phyloP scores from a whole-genome alignment of 192 early-diverging fungal species.

The Coemansia sp. region DNA sequence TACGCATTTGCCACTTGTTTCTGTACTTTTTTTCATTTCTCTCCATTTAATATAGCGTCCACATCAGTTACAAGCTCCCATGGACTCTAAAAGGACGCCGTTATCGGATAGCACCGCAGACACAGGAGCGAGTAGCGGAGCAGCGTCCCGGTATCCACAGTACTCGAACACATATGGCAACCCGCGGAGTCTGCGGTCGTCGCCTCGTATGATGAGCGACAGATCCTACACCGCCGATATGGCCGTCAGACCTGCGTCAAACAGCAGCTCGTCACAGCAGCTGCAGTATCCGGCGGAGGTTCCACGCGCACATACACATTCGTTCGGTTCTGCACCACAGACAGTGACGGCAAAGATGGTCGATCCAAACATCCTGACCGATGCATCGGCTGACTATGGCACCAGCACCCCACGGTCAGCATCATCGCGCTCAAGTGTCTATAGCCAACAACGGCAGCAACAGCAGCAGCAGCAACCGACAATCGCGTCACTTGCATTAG shows the following conservation, averaged over 20 bases:
- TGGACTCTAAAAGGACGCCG: background rate
- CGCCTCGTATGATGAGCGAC: constrained; percentile 2
- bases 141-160: background rate
- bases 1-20: background rate
- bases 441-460: constrained; percentile 14
- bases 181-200: constrained; percentile 1
- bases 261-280: background rate
- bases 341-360: constrained; percentile 44
- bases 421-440: constrained; percentile 5
- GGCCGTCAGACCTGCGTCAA: background rate
- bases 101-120: background rate
- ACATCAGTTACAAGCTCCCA: background rate
- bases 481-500: constrained; percentile 40
- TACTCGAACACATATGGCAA: background rate
- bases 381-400: constrained; percentile 2
- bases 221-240: constrained; percentile 5
- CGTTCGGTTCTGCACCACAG: constrained; percentile 17
- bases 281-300: background rate
- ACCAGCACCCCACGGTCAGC: background rate
- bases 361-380: constrained; percentile 21
- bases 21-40: constrained; percentile 3
- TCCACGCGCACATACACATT: constrained; percentile 6
- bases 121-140: background rate
- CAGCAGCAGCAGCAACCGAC: constrained; percentile 34
- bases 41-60: constrained; percentile 7